Base-by-base conservation (phyloP, 495 filamentous ascomycete genomes). In the Rostrohypoxylon terebratum region DNA sequence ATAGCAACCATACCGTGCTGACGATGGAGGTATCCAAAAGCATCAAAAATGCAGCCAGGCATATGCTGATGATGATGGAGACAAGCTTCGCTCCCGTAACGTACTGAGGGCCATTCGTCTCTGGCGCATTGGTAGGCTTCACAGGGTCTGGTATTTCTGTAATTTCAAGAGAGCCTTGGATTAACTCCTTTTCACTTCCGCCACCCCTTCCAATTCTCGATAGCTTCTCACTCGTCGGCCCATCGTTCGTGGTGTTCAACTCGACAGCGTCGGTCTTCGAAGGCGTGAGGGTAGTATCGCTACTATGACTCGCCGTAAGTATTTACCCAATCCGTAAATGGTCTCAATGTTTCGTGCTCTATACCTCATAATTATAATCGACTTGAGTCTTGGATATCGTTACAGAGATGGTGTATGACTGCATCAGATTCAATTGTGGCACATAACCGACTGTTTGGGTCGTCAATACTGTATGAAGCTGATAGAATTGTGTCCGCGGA, bases 21-120 rank as follows among this genome's bases (percentile, higher is more conserved):
- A 88, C 73, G 65, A 88, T 86, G 1, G 84, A 79, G 23, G 74
- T 73, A 71, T 87, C 85, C 11, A 88, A 71, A 2, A 88, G 51
- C 77, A 87, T 78, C 21, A 87, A 64, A 70, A 85, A 88, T 2
- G 67, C 74, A 10, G 78, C 81, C 10, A 86, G 45, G 0, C 75
- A 76, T 2, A 84, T 61, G 1, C 71, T 69, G 6, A 59, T n/a
- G n/a, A 76, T 1, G 18, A 73, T 63, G 3, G 45, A 23, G 4
- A 58, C 40, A 7, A 76, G 38, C 57, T 64, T 69, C 9, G 33
- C 18, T 5, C 73, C 69, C 21, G 59, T 53, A 3, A 69, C 42
- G 44, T 75, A 75, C 8, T 69, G 18, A 28, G 21, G n/a, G 8
- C 55, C 18, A 11, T 51, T 54, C 5, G 48, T n/a, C 4, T 5